A percentile compares a stretch with the other conserved stretches of the same genome.
Conservation (phyloP, 371 early-diverging fungal species). For the Capniomyces stellatus region DNA sequence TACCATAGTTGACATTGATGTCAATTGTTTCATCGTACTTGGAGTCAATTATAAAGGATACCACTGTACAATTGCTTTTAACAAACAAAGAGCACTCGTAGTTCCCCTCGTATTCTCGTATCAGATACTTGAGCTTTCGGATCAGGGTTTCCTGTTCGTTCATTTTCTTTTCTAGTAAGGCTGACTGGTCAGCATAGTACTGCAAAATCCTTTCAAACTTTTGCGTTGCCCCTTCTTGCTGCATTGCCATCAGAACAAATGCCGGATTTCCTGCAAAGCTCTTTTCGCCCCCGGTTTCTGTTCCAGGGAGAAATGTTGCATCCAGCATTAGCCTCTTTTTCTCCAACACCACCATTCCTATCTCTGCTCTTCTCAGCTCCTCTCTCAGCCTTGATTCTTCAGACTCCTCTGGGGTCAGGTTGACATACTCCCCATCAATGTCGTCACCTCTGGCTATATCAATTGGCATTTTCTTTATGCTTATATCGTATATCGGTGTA, state of each 20-base stretch:
- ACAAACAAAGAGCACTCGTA: neutral
- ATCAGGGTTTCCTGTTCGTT: neutral
- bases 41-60: neutral
- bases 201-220: neutral
- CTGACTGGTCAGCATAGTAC: neutral
- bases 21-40: neutral
- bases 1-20: neutral
- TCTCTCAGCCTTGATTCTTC: neutral
- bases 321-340: neutral
- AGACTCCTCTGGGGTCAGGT: neutral
- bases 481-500: neutral
- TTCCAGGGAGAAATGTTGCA: neutral
- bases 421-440: neutral
- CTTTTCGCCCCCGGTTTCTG: neutral
- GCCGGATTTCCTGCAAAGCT: neutral
- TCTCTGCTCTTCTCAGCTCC: neutral
- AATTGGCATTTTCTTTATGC: neutral
- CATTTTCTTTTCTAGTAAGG: neutral
- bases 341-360: neutral
- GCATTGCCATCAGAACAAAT: constrained; percentile 1
- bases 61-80: neutral
- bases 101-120: neutral
- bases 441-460: neutral
- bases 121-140: neutral
- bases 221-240: neutral